Conservation (phyloP, 176 grass and related monocot species). For the Bothriochloa decipiens region DNA sequence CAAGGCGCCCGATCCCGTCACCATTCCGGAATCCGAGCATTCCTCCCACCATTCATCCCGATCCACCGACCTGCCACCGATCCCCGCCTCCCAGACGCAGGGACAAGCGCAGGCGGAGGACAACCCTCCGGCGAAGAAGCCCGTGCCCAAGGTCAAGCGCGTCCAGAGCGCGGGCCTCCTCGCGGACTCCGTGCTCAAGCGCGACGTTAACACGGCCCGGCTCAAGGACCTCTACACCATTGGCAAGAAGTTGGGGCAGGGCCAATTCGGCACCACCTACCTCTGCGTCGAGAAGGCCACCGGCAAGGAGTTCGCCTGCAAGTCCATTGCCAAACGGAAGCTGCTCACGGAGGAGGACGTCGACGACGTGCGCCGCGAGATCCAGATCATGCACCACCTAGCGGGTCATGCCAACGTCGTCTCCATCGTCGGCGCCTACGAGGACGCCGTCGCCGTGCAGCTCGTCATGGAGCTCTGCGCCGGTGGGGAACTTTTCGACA, state of each 20-base stretch:
- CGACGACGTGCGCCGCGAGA: conserved; percentile 97
- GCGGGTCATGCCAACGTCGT: conserved; percentile 73
- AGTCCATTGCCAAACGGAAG: conserved; percentile 96
- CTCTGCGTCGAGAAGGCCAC: conserved; percentile 81
- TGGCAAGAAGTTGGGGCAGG: conserved; percentile 75
- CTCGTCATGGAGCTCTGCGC: conserved; percentile 85
- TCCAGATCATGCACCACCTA: conserved; percentile 99
- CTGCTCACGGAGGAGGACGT: conserved; percentile 92
- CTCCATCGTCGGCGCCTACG: conserved; percentile 71
- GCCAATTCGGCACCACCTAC: conserved; percentile 83
- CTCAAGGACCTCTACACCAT: conserved; percentile 77
- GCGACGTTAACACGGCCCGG: conserved; percentile 55
- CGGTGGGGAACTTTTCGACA: conserved; percentile 79
- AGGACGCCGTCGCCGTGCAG: conserved; percentile 83
- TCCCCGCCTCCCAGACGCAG: background rate
- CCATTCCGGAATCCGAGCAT: conserved; percentile 44
- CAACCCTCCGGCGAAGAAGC: conserved; percentile 45
- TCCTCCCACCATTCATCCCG: conserved; percentile 32
- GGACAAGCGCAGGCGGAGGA: conserved; percentile 5
- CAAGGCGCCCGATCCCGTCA: conserved; percentile 61
- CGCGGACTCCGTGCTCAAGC: conserved; percentile 68
- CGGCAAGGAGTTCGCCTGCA: conserved; percentile 75
- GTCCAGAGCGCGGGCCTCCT: conserved; percentile 70
- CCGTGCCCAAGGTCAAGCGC: conserved; percentile 61
- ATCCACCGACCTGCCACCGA: conserved; percentile 21